Base-by-base conservation (phyloP, 179 eudicot species). In the Patellifolia procumbens region DNA sequence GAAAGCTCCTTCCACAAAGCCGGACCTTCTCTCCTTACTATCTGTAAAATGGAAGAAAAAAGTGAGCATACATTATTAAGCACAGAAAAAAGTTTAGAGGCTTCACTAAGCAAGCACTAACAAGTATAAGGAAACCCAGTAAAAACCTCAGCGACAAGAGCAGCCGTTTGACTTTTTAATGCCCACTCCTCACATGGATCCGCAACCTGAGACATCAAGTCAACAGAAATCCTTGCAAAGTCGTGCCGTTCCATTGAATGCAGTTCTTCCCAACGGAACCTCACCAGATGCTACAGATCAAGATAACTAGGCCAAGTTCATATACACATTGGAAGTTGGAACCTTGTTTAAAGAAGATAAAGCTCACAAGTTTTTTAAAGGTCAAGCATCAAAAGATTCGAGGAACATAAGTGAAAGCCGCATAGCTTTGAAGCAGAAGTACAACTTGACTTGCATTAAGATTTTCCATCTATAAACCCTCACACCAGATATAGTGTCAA, bases 241-340 rank as follows among this genome's bases (percentile, higher is more conserved):
- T 91, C 84, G 74, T 82, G 84, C 78, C 89, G 73, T 70, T 95
- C 99, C 29, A 24, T 49, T 20, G 89, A 71, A 73, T 62, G 83
- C 53, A 95, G 80, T 75, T 93, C 93, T 83, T 91, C 98, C 99
- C 99, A 95, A 22, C 99, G 95, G 53, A 93, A 62, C 80, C 99
- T 84, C 79, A 95, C 99, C 84, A 95, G 80, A 84, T 95, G 97
- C 99, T 95, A 85, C 78, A 83, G 56, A 77, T 46, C 65, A 81
- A 53, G 13, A 73, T 22, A 5, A 60, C 74, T 56, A 77, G 49
- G n/a, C 26, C 45, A 73, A 72, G 65, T 48, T 69, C 37, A 51
- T 20, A 51, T 42, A 39, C 52, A 39, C 8, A 24, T 66, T 7
- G 51, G 19, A 22, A 66, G 16, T 13, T 43, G 53, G 16, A 67